These are phyloP conservation scores for Brasilioporus rufonigricans DNA, from an alignment of 768 basidiomycete genomes.

Conservation along the genomic window DNA sequence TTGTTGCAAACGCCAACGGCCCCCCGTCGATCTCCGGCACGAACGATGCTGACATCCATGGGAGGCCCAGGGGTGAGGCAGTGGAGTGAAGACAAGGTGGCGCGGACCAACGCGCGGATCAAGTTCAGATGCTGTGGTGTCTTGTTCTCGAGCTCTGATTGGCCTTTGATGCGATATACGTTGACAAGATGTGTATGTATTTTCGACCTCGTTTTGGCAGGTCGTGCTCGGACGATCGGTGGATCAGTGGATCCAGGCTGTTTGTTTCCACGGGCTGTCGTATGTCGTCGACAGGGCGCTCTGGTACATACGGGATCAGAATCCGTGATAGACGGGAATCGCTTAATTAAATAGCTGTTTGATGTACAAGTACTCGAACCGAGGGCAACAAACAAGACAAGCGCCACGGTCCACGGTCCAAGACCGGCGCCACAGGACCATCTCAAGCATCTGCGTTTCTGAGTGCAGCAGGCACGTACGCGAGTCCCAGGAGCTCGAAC, in stretches of 20 bases:
- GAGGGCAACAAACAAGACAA: neutral
- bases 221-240: neutral
- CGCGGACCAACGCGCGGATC: neutral
- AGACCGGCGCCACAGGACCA: constrained; percentile 8
- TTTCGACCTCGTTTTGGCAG: neutral
- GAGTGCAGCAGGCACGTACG: constrained; percentile 67
- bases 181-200: neutral
- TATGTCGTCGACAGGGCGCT: neutral
- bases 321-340: neutral
- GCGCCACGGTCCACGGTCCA: neutral
- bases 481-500: constrained; percentile 66
- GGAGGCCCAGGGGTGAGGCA: no score
- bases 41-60: no score
- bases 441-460: constrained; percentile 67
- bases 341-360: neutral
- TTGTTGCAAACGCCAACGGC: no score
- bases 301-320: neutral
- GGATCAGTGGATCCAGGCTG: neutral
- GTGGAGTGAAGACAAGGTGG: neutral
- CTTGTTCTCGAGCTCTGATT: neutral
- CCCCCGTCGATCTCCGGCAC: no score
- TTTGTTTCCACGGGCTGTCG: neutral
- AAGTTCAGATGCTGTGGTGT: neutral
- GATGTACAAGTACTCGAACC: neutral
- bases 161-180: neutral